Conservation (phyloP, 2,329 filamentous ascomycete genomes). For the Aspergillus versicolor region DNA sequence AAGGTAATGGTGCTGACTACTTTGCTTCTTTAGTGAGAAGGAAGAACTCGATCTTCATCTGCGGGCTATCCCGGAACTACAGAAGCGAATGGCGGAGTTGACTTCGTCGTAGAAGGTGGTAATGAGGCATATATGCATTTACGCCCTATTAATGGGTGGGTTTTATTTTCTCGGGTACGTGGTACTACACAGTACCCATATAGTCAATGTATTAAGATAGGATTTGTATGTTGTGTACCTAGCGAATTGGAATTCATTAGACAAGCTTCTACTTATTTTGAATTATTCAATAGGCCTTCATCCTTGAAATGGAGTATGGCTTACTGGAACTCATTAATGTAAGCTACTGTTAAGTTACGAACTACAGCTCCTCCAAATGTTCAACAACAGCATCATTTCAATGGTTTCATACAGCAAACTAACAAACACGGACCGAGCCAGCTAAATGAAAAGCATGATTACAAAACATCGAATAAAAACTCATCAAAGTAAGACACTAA, state of each 20-base stretch:
- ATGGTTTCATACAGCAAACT: background rate
- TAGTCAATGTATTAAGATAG: background rate
- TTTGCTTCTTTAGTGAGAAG: conserved; percentile 61
- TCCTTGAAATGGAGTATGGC: too few species aligned
- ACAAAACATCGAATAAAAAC: background rate
- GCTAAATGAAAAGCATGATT: too few species aligned
- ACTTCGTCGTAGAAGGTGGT: conserved; percentile 43
- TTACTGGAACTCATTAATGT: too few species aligned
- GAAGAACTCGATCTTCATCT: conserved; percentile 88
- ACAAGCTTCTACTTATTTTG: too few species aligned
- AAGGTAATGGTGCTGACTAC: conserved; percentile 7
- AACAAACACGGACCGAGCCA: background rate
- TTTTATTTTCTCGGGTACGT: background rate
- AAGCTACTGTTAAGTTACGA: background rate
- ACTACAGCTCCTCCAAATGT: background rate
- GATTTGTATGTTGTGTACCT: background rate
- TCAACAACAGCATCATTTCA: background rate
- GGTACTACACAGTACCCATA: background rate
- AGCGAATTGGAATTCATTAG: background rate
- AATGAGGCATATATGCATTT: background rate
- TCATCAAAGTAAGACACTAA: background rate
- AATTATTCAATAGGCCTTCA: too few species aligned
- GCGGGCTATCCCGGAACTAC: conserved; percentile 81
- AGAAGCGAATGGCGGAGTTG: conserved; percentile 80
- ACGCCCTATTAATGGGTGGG: background rate